These are phyloP conservation scores for Cryomyces minteri DNA, from an alignment of 495 filamentous ascomycete genomes.

Conservation along the genomic window DNA sequence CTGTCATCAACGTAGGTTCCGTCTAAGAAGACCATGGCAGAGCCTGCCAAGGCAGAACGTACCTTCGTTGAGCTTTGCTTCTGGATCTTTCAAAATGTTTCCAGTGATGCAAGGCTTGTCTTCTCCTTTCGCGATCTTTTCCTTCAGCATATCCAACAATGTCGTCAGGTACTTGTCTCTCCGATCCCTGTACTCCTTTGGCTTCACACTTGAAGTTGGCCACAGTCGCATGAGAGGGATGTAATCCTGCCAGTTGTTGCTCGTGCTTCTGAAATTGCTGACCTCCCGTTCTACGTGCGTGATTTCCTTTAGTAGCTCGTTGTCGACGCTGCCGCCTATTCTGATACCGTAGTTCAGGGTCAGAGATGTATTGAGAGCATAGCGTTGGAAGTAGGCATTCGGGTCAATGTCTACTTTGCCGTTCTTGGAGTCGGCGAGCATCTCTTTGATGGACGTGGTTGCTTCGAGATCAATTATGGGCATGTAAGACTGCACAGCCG, in stretches of 20 bases:
- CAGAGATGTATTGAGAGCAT: constrained; percentile 44
- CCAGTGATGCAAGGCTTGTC: constrained; percentile 56
- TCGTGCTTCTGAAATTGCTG: constrained; percentile 44
- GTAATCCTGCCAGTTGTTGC: constrained; percentile 57
- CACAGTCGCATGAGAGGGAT: constrained; percentile 41
- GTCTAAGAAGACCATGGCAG: neutral
- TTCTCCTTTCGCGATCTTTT: constrained; percentile 36
- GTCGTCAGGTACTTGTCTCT: constrained; percentile 39
- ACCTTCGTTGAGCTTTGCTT: constrained; percentile 30
- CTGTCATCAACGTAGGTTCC: neutral
- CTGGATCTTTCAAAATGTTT: constrained; percentile 44
- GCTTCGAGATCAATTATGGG: constrained; percentile 35
- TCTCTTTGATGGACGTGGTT: constrained; percentile 28
- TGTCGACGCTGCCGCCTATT: constrained; percentile 38
- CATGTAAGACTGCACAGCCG: constrained; percentile 27
- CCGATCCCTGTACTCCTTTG: constrained; percentile 32
- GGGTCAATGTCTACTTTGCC: constrained; percentile 10
- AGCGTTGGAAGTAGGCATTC: constrained; percentile 6
- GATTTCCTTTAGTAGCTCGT: constrained; percentile 41
- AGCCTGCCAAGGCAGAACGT: too few species aligned
- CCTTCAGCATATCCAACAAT: constrained; percentile 39
- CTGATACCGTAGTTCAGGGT: constrained; percentile 50
- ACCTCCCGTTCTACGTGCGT: constrained; percentile 42
- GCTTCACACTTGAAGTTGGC: constrained; percentile 33
- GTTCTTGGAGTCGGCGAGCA: constrained; percentile 23